These are phyloP conservation scores for Liriodendron chinense DNA, from an alignment of 164 flowering plant species.

Conservation along the genomic window DNA sequence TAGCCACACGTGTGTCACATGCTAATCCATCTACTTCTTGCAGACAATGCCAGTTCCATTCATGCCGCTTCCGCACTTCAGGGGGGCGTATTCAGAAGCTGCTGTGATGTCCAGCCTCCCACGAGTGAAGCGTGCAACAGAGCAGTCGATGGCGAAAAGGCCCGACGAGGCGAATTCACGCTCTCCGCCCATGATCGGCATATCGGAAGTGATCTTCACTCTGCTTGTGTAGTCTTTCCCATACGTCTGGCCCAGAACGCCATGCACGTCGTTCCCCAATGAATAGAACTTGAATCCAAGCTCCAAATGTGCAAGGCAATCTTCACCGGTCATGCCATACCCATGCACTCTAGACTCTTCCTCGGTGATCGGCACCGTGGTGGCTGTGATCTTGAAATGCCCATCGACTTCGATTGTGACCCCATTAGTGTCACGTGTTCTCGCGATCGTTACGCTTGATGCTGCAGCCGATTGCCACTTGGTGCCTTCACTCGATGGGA, in stretches of 20 bases:
- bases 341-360: constrained; percentile 21
- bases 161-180: constrained; percentile 5
- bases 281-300: constrained; percentile 25
- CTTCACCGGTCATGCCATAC: constrained; percentile 17
- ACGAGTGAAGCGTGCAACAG: constrained; percentile 10
- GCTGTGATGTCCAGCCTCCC: neutral
- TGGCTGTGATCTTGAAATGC: constrained; percentile 10
- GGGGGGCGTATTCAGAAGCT: neutral
- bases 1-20: too few species aligned
- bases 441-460: constrained; percentile 1
- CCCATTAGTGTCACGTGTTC: constrained; percentile 11
- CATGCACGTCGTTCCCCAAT: constrained; percentile 11
- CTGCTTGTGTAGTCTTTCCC: constrained; percentile 13
- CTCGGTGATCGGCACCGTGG: constrained; percentile 4
- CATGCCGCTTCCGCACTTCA: constrained; percentile 14
- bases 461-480: constrained; percentile 4
- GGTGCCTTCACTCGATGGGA: constrained; percentile 9
- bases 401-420: constrained; percentile 6
- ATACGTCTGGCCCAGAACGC: constrained; percentile 29
- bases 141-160: constrained; percentile 20
- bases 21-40: constrained; percentile 11
- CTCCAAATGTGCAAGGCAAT: constrained; percentile 29
- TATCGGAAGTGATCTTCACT: constrained; percentile 11
- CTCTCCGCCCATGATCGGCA: constrained; percentile 24
- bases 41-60: constrained; percentile 15